Evolutionary conservation across 441 rosid genomes (phyloP).

Genomic region (Iberis amara): DNA sequence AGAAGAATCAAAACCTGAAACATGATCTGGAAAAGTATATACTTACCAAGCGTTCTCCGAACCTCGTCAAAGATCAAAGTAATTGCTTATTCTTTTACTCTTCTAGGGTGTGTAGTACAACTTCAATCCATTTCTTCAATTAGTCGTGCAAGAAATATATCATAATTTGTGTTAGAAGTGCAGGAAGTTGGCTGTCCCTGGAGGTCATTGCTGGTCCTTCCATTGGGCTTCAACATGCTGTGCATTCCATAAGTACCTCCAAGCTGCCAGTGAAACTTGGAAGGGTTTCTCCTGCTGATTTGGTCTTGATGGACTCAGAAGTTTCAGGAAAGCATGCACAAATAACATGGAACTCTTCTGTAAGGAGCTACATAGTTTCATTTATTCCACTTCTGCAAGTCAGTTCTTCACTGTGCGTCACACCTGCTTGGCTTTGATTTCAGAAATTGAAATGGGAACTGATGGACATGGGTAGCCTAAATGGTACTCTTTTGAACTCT

Average conservation of each 20-base stretch:
- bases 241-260: slow-evolving; percentile 54
- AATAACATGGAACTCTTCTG: slow-evolving; percentile 81
- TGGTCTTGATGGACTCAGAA: slow-evolving; percentile 72
- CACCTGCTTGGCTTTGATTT: slow-evolving; percentile 28
- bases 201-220: slow-evolving; percentile 88
- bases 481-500: slow-evolving; percentile 80
- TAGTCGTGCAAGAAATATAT: slow-evolving; percentile 42
- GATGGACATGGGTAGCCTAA: slow-evolving; percentile 89
- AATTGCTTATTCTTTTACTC: slow-evolving; percentile 40
- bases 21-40: slow-evolving; percentile 35
- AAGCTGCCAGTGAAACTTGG: slow-evolving; percentile 79
- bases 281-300: slow-evolving; percentile 71
- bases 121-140: slow-evolving; percentile 22
- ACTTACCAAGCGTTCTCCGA: slow-evolving; percentile 31
- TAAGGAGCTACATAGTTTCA: slow-evolving; percentile 31
- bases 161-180: slow-evolving; percentile 67
- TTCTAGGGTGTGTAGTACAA: slow-evolving; percentile 23
- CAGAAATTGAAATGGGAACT: slow-evolving; percentile 93
- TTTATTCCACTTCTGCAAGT: slow-evolving; percentile 21
- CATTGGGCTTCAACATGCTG: slow-evolving; percentile 46
- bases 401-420: slow-evolving; percentile 19
- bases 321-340: slow-evolving; percentile 96
- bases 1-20: slow-evolving; percentile 33
- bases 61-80: slow-evolving; percentile 50
- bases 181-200: slow-evolving; percentile 84